Conservation (phyloP, 2,329 filamentous ascomycete genomes). For the Hypoxylon sp. region DNA sequence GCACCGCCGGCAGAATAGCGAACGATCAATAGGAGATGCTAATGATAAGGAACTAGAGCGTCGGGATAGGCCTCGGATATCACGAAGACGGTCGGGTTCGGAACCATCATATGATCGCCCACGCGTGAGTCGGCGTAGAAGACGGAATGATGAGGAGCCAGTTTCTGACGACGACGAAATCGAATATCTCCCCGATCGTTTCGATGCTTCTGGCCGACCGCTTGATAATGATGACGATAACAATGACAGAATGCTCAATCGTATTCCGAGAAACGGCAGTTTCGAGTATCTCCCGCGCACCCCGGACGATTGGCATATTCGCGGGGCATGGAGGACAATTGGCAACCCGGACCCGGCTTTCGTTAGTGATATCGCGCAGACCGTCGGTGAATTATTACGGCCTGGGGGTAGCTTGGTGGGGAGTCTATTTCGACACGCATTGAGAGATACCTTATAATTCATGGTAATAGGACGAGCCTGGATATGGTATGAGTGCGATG, state of each 20-base stretch:
- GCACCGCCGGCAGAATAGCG: constrained; percentile 43
- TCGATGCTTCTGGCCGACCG: constrained; percentile 50
- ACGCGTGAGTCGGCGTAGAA: constrained; percentile 25
- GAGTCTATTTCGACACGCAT: constrained; percentile 20
- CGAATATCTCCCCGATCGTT: constrained; percentile 54
- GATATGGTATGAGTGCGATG: constrained; percentile 7
- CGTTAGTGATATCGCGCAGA: constrained; percentile 32
- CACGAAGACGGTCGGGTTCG: constrained; percentile 46
- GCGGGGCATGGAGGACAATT: constrained; percentile 35
- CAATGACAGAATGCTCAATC: constrained; percentile 15
- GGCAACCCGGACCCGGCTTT: constrained; percentile 38
- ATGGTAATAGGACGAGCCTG: neutral
- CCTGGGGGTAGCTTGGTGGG: constrained; percentile 24
- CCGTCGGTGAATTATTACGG: constrained; percentile 31
- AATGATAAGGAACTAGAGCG: constrained; percentile 14
- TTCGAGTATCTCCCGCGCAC: constrained; percentile 47
- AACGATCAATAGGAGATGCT: constrained; percentile 25
- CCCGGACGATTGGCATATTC: constrained; percentile 37
- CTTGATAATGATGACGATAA: constrained; percentile 40
- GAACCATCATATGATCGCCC: constrained; percentile 45
- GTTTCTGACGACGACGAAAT: constrained; percentile 47
- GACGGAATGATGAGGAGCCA: constrained; percentile 31
- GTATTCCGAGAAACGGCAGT: constrained; percentile 38
- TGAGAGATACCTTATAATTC: constrained; percentile 35
- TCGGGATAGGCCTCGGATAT: constrained; percentile 21